Evolutionary conservation across 1,284 basidiomycete genomes (phyloP).

Genomic region (Apiotrichum gracile): DNA sequence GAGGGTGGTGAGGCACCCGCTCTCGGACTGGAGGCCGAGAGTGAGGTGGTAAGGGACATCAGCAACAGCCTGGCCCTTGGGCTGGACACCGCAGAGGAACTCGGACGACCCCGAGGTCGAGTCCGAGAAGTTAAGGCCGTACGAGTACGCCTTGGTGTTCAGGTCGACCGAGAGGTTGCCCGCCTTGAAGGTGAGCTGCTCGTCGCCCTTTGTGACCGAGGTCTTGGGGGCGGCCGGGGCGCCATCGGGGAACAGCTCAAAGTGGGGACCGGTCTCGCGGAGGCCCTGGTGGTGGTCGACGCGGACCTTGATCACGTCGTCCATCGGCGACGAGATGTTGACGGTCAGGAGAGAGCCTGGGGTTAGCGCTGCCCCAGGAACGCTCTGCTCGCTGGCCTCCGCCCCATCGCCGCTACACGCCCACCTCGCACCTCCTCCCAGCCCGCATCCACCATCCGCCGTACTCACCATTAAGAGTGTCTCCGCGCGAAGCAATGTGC

Average conservation of each 20-base stretch:
- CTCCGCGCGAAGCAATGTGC: constrained; percentile 35
- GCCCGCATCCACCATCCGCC: constrained; percentile 48
- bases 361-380: no score
- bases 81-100: constrained; percentile 47
- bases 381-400: no score
- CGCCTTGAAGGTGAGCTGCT: constrained; percentile 44
- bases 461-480: constrained; percentile 10
- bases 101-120: constrained; percentile 5
- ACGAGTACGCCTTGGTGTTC: constrained; percentile 28
- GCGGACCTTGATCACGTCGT: constrained; percentile 54
- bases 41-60: constrained; percentile 63
- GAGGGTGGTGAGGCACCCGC: constrained; percentile 58
- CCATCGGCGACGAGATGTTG: constrained; percentile 59
- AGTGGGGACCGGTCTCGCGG: constrained; percentile 50
- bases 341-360: constrained; percentile 57
- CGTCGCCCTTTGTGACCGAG: constrained; percentile 45
- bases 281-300: constrained; percentile 57
- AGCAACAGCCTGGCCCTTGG: constrained; percentile 59
- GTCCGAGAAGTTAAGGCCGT: constrained; percentile 50
- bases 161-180: constrained; percentile 32
- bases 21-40: constrained; percentile 56
- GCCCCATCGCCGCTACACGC: no score
- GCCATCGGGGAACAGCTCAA: constrained; percentile 61
- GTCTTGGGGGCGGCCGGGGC: constrained; percentile 51
- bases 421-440: constrained; percentile 59